Percentiles rank a stretch among this genome's conserved stretches.
Conservation (phyloP, 331 rosid species). For the Rhamnella rubrinervis region DNA sequence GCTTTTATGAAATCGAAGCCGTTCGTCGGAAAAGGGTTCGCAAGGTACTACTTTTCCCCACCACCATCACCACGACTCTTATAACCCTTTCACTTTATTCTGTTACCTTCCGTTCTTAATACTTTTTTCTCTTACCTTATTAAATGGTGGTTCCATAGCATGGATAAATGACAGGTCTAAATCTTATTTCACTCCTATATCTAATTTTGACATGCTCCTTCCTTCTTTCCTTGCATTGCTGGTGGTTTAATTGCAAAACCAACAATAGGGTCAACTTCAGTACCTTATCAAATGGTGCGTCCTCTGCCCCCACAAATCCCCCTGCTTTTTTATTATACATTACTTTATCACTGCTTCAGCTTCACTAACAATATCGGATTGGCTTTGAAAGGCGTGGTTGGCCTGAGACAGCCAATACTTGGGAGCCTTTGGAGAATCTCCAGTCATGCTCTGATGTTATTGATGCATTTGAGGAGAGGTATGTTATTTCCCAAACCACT, state of each 20-base stretch:
- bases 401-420: slow-evolving; percentile 94
- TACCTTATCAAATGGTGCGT: slow-evolving; percentile 87
- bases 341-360: background rate
- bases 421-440: slow-evolving; percentile 94
- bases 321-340: slow-evolving; percentile 9
- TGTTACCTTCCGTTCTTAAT: background rate
- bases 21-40: slow-evolving; percentile 81
- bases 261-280: slow-evolving; percentile 69
- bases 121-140: background rate
- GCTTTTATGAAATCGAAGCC: slow-evolving; percentile 77
- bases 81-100: background rate
- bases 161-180: background rate
- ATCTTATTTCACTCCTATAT: slow-evolving; percentile 8
- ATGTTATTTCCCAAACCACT: slow-evolving; percentile 8
- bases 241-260: slow-evolving; percentile 20
- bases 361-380: background rate
- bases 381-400: slow-evolving; percentile 70
- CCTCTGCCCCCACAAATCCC: slow-evolving; percentile 5
- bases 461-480: slow-evolving; percentile 84
- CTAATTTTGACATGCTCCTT: slow-evolving; percentile 21
- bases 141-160: no score
- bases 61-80: background rate
- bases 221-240: slow-evolving; percentile 1
- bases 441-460: slow-evolving; percentile 77
- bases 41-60: slow-evolving; percentile 44